A percentile compares a stretch with the other conserved stretches of the same genome.
phyloP scores from a whole-genome alignment of 2,329 filamentous ascomycete genomes.

The Fusarium goolgardi region DNA sequence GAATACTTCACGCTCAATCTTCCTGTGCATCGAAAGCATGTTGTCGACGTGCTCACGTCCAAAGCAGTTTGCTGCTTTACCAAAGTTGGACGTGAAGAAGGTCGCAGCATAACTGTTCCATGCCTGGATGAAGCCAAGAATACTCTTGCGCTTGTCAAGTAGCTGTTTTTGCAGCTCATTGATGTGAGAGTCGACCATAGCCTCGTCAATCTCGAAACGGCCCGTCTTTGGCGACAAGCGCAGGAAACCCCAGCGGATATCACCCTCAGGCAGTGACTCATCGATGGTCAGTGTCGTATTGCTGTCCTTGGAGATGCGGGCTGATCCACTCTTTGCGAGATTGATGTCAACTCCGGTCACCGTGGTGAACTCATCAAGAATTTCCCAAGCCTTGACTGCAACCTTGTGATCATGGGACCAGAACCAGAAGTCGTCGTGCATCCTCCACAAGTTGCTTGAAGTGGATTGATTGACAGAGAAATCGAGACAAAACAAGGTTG shows the following conservation, averaged over 20 bases:
- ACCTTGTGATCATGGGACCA: slow-evolving; percentile 66
- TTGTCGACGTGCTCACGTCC: slow-evolving; percentile 63
- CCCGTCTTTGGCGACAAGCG: slow-evolving; percentile 63
- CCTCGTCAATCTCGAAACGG: slow-evolving; percentile 69
- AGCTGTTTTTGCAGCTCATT: slow-evolving; percentile 69
- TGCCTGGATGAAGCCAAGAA: slow-evolving; percentile 59
- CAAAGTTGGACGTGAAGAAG: slow-evolving; percentile 66
- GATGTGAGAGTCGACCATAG: slow-evolving; percentile 69
- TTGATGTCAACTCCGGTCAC: slow-evolving; percentile 70
- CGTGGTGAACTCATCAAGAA: slow-evolving; percentile 64
- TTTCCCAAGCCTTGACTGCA: slow-evolving; percentile 69
- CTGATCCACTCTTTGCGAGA: slow-evolving; percentile 60
- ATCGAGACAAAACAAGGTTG: slow-evolving; percentile 72
- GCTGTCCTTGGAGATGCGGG: slow-evolving; percentile 53
- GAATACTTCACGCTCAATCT: slow-evolving; percentile 62
- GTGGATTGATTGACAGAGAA: slow-evolving; percentile 71
- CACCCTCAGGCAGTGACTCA: slow-evolving; percentile 58
- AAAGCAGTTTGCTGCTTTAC: slow-evolving; percentile 63
- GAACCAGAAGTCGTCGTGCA: slow-evolving; percentile 76
- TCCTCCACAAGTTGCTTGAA: slow-evolving; percentile 64
- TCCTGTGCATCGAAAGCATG: slow-evolving; percentile 62
- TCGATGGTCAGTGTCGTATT: slow-evolving; percentile 42
- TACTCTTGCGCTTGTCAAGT: slow-evolving; percentile 61
- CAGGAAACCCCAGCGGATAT: slow-evolving; percentile 67
- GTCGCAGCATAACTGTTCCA: slow-evolving; percentile 65